phyloP scores from a whole-genome alignment of 805 yeast species.

The Candida ipomoeae region DNA sequence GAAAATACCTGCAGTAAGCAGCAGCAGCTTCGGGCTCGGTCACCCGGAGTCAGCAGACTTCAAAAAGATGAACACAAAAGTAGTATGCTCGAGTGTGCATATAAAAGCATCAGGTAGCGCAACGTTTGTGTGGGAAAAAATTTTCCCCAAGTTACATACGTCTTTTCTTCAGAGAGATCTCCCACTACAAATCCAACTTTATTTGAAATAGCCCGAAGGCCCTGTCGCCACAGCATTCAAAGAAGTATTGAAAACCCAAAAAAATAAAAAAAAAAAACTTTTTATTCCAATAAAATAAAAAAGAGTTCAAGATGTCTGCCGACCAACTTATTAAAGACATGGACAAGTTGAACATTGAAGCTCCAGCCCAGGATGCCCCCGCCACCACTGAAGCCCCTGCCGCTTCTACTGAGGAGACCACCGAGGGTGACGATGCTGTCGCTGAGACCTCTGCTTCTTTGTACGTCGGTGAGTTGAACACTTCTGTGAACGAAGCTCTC shows the following conservation, averaged over 20 bases:
- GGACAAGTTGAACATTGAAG: conserved; percentile 45
- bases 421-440: conserved; percentile 30
- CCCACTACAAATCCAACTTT: conserved; percentile 10
- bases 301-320: conserved; percentile 25
- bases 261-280: conserved; percentile 12
- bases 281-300: conserved; percentile 10
- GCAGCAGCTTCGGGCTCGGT: neutral
- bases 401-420: conserved; percentile 28
- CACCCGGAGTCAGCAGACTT: neutral
- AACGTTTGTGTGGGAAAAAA: conserved; percentile 14
- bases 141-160: conserved; percentile 9
- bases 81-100: conserved; percentile 1
- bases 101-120: conserved; percentile 4
- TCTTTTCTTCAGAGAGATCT: conserved; percentile 18
- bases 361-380: conserved; percentile 27
- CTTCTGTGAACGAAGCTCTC: conserved; percentile 87
- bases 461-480: conserved; percentile 96
- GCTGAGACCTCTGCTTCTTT: conserved; percentile 74
- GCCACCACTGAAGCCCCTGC: conserved; percentile 26
- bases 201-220: conserved; percentile 1
- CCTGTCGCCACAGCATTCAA: conserved; percentile 4
- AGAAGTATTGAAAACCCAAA: conserved; percentile 8
- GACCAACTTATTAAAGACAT: conserved; percentile 45
- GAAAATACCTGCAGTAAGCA: neutral
- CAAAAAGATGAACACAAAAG: neutral